Conservation (phyloP, 2,329 filamentous ascomycete species). For the Verticillium tricorpus region DNA sequence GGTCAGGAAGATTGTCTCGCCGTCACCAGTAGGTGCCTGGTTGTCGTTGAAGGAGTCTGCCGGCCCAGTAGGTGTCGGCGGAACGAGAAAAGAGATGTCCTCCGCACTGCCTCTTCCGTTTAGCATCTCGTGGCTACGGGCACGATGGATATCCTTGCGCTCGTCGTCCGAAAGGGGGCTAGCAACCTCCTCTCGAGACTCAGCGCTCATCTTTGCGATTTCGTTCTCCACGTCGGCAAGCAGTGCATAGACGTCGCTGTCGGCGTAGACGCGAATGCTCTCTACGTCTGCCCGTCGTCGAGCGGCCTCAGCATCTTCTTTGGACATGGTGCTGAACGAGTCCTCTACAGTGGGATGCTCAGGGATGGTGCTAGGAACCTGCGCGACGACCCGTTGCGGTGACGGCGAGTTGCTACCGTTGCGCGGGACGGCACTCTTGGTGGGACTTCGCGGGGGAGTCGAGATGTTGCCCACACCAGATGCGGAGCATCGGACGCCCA, state of each 20-base stretch:
- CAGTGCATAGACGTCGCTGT: conserved; percentile 61
- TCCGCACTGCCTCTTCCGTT: conserved; percentile 16
- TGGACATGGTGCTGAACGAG: conserved; percentile 17
- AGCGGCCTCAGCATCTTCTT: conserved; percentile 19
- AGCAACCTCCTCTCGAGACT: conserved; percentile 25
- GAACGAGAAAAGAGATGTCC: conserved; percentile 22
- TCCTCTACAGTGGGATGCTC: conserved; percentile 44
- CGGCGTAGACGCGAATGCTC: conserved; percentile 65
- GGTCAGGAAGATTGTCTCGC: conserved; percentile 13
- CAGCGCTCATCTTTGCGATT: conserved; percentile 40
- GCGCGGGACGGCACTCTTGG: conserved; percentile 34
- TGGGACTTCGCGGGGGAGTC: conserved; percentile 57
- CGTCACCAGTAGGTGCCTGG: conserved; percentile 3
- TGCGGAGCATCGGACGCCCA: conserved; percentile 31
- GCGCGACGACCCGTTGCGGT: conserved; percentile 46
- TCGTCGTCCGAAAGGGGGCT: conserved; percentile 28
- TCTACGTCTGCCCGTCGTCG: conserved; percentile 44
- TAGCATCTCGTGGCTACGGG: conserved; percentile 48
- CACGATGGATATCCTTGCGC: conserved; percentile 38
- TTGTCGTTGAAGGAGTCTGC: conserved; percentile 13
- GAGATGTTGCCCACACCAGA: conserved; percentile 37
- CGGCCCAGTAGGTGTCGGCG: conserved; percentile 16
- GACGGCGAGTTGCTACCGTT: conserved; percentile 37
- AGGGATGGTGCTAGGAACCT: conserved; percentile 52
- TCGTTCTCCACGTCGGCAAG: conserved; percentile 63